Base-by-base conservation (phyloP, 257 asterid genomes). In the Solanum lycopersicoides region DNA sequence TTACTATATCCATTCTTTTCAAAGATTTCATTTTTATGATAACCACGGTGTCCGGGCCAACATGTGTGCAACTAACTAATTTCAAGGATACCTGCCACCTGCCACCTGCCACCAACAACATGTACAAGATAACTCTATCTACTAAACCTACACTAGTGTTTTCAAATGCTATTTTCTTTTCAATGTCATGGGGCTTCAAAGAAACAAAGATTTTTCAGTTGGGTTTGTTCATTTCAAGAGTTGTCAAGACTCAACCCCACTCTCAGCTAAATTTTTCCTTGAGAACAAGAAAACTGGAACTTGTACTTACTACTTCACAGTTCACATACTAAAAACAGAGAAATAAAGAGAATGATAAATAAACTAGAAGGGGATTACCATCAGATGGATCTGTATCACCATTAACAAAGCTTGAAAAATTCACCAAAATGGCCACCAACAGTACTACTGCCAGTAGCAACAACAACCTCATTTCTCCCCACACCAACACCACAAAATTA, bases 381-480 rank as follows among this genome's bases (percentile, higher is more conserved):
- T 94, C 95, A 90, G 80, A 89, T 91, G 94, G 95, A 91, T 94
- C 97, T 93, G 97, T 94, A 39, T 79, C 92, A 18, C 93, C 97
- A 89, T 89, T 87, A 53, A 89, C 39, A 60, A 85, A 89, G 93
- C 94, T 90, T 77, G 83, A 66, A 50, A 73, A 60, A 66, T 9
- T 65, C 11, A 9, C 82, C 74, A 92, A 83, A 91, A 88, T 74
- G 91, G 91, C 89, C 80, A 92, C 87, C 90, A 94, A 91, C 60
- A 93, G 86, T 91, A 87, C 90, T 90, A 85, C 91, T 89, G 42
- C 23, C 84, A 8, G 37, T 8, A 76, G 60, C 21, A 44, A 42
- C 34, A 74, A 74, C 47, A 77, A 44, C 14, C 25, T 79, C 84
- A 79, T 79, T 37, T 79, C 37, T 45, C 25, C 25, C 37, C 25